phyloP scores from a whole-genome alignment of 129 eudicot genomes.

The Pulicaria dysenterica region DNA sequence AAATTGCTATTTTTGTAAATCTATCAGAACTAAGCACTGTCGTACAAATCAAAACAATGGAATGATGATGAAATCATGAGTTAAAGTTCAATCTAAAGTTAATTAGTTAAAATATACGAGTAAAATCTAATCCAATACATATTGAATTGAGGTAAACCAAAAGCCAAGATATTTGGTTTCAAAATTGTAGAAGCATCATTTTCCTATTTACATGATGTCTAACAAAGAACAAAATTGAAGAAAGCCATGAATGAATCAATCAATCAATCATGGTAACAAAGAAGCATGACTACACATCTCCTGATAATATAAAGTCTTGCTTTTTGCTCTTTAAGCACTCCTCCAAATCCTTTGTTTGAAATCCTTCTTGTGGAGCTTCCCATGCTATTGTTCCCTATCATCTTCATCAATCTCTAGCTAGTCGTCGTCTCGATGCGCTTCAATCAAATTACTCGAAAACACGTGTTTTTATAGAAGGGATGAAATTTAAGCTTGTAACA shows the following conservation, averaged over 20 bases:
- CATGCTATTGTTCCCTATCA: slow-evolving; percentile 45
- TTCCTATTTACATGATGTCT: slow-evolving; percentile 24
- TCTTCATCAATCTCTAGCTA: slow-evolving; percentile 25
- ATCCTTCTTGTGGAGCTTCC: slow-evolving; percentile 70
- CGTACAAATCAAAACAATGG: not conserved
- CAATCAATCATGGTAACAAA: slow-evolving; percentile 91
- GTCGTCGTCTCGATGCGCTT: not conserved
- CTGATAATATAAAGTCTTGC: slow-evolving; percentile 86
- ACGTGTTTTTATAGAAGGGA: not conserved
- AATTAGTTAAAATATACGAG: not conserved
- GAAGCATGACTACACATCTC: slow-evolving; percentile 94
- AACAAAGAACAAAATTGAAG: slow-evolving; percentile 3
- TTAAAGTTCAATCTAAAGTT: not conserved
- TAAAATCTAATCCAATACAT: not conserved
- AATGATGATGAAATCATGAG: not conserved
- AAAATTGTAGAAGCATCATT: slow-evolving; percentile 25
- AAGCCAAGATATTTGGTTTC: slow-evolving; percentile 22
- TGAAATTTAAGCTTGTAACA: not conserved
- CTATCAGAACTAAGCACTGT: not conserved
- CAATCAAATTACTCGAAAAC: not conserved
- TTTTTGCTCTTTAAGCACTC: slow-evolving; percentile 79
- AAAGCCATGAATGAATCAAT: slow-evolving; percentile 2
- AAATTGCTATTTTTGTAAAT: not conserved
- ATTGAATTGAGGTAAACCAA: slow-evolving; percentile 6
- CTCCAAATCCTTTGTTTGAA: slow-evolving; percentile 74